Evolutionary conservation across 768 basidiomycete genomes (phyloP).

Genomic region (Pilatotrama ljubarskyi): DNA sequence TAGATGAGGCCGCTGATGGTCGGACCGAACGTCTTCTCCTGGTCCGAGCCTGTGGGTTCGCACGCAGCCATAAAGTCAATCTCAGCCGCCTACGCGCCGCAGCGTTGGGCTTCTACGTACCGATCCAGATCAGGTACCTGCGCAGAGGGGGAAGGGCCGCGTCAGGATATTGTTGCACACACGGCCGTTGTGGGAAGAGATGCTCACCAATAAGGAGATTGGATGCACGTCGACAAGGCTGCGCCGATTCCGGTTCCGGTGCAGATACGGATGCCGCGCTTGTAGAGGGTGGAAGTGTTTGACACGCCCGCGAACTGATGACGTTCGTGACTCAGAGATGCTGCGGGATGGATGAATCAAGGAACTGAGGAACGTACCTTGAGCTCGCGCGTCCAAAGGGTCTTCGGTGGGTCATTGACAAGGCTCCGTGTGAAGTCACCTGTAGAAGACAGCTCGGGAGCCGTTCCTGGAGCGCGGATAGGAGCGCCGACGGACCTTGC

Average conservation of each 20-base stretch:
- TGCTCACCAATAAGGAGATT: slow-evolving; percentile 67
- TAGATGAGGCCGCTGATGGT: slow-evolving; percentile 75
- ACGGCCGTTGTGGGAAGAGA: slow-evolving; percentile 3
- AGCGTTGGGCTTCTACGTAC: slow-evolving; percentile 35
- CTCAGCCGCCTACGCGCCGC: slow-evolving; percentile 15
- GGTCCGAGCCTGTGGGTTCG: slow-evolving; percentile 62
- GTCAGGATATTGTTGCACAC: slow-evolving; percentile 4
- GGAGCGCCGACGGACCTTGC: slow-evolving; percentile 38
- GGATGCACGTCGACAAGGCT: slow-evolving; percentile 76
- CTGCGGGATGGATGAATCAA: background rate
- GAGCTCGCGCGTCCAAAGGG: slow-evolving; percentile 76
- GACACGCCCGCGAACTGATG: slow-evolving; percentile 73
- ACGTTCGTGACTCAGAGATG: slow-evolving; percentile 1
- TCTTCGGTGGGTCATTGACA: slow-evolving; percentile 66
- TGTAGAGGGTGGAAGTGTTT: slow-evolving; percentile 79
- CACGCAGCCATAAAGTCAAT: slow-evolving; percentile 18
- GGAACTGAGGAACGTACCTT: slow-evolving; percentile 49
- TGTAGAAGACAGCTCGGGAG: slow-evolving; percentile 22
- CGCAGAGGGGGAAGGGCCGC: background rate
- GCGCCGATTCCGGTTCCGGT: slow-evolving; percentile 83
- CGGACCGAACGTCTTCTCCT: slow-evolving; percentile 82
- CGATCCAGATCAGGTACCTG: slow-evolving; percentile 81
- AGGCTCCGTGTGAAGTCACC: slow-evolving; percentile 78
- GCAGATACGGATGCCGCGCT: slow-evolving; percentile 77
- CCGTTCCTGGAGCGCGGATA: background rate